These are phyloP conservation scores for Ascoidea asiatica DNA, from an alignment of 805 yeast genomes.

Conservation along the genomic window DNA sequence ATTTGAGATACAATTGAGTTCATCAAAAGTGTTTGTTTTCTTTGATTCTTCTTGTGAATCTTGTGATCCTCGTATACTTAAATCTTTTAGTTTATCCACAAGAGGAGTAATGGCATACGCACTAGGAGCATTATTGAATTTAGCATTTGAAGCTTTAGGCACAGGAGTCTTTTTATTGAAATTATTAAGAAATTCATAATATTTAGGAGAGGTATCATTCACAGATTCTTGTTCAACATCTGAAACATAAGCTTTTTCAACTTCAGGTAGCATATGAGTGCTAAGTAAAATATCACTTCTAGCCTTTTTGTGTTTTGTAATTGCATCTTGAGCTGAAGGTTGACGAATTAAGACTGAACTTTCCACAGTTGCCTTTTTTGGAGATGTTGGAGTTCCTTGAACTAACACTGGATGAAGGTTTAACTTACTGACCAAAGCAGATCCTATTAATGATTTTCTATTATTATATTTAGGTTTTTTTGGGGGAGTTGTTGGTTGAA, in stretches of 20 bases:
- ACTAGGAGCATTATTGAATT: not conserved
- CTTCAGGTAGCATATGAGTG: not conserved
- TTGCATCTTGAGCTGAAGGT: not conserved
- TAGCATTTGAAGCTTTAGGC: too few relatives aligned
- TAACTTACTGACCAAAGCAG: conserved; percentile 25
- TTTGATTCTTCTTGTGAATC: not conserved
- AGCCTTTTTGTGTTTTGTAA: not conserved
- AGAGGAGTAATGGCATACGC: not conserved
- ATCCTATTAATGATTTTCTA: conserved; percentile 18
- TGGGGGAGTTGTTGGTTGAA: not conserved
- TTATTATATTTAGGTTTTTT: not conserved
- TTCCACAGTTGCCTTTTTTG: conserved; percentile 7
- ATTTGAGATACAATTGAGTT: too few relatives aligned
- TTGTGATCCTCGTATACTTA: too few relatives aligned
- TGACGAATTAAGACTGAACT: not conserved
- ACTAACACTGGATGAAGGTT: conserved; percentile 25
- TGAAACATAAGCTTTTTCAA: not conserved
- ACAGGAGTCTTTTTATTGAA: not conserved
- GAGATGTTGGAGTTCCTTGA: conserved; percentile 19
- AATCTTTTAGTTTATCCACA: not conserved
- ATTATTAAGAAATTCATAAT: not conserved
- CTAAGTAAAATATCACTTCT: not conserved
- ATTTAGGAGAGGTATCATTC: too few relatives aligned
- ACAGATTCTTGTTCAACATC: not conserved
- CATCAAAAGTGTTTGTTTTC: not conserved